Evolutionary conservation across 768 basidiomycete species (phyloP), one percentile per base, ranked within the genome.

Genomic region (Lactifluus piperatus): DNA sequence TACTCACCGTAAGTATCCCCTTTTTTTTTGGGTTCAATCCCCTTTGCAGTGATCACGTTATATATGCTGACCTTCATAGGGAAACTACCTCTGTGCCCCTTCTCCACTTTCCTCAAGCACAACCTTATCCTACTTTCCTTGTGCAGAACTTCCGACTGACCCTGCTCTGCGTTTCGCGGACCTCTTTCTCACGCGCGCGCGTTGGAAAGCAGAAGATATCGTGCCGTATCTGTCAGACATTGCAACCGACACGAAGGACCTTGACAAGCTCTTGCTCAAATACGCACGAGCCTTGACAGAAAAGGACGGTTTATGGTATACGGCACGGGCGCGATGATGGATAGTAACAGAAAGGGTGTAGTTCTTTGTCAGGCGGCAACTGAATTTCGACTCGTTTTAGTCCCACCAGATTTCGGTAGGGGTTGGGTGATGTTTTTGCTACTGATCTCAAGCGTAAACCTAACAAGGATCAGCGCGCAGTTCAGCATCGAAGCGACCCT

Each of bases 201-300:
- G 81, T 46, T 94, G 92, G 91, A 83, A 79, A 66, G 79, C 77
- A 6, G 83, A 87, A 13, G 91, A 94, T 18, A 88, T 97, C 60
- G 72, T 74, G 27, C 89, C 88, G 4, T 98, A 94, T 73, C 73
- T 98, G 13, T 71, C 76, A 6, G 92, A 92, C 62, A 83, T 97
- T 56, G 86, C 86, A 0, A 76, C 93, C n/a, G 84, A 91, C 68
- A 73, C 76, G 8, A 95, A 97, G 71, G 91, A 91, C 67, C 78
- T 89, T 41, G 94, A 98, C 69, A 92, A 86, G 69, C 69, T 95
- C 62, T 73, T 97, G 39, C 79, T 91, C 44, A 97, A 93, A 73
- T 90, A 87, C 67, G 90, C 90, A 36, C 77, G 94, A 47, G 81
- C 88, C 3, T 79, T 84, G 44, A 89, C 85, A 52, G 86, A 88